phyloP scores from a whole-genome alignment of 1,139 yeast species.

The Kazachstania sp. region DNA sequence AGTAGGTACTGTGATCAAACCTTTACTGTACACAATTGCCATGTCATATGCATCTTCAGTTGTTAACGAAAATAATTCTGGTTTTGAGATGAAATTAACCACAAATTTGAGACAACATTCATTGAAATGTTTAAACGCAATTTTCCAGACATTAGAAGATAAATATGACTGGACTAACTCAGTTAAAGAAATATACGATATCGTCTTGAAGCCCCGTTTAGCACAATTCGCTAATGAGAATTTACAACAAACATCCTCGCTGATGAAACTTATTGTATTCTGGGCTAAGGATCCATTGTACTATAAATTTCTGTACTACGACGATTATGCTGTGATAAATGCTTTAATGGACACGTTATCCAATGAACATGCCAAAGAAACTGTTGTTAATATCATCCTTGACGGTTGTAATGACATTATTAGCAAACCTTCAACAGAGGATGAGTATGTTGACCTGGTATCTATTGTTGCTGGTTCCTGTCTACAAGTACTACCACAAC shows the following conservation, averaged over 20 bases:
- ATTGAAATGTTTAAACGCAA: slow-evolving; percentile 45
- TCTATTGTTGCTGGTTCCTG: slow-evolving; percentile 51
- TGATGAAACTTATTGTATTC: slow-evolving; percentile 56
- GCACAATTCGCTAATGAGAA: slow-evolving; percentile 63
- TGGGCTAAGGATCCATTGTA: slow-evolving; percentile 51
- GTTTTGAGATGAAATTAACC: slow-evolving; percentile 37
- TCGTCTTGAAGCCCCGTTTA: slow-evolving; percentile 60
- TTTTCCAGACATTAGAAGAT: slow-evolving; percentile 43
- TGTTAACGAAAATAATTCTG: slow-evolving; percentile 24
- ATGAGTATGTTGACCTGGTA: slow-evolving; percentile 41
- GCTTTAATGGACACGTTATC: slow-evolving; percentile 51
- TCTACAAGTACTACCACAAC: slow-evolving; percentile 42
- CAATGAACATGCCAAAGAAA: slow-evolving; percentile 53
- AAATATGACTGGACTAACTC: slow-evolving; percentile 49
- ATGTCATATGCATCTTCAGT: slow-evolving; percentile 45
- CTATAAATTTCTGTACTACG: slow-evolving; percentile 46
- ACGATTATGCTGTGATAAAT: slow-evolving; percentile 46
- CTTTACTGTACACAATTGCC: slow-evolving; percentile 51
- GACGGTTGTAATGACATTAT: slow-evolving; percentile 47
- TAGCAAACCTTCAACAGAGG: slow-evolving; percentile 35
- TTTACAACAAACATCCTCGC: slow-evolving; percentile 71
- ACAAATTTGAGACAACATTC: slow-evolving; percentile 53
- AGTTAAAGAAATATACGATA: slow-evolving; percentile 43
- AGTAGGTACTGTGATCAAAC: slow-evolving; percentile 46
- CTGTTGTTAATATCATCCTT: slow-evolving; percentile 51